Conservation (phyloP, 495 filamentous ascomycete genomes). For the Neurospora sp. region DNA sequence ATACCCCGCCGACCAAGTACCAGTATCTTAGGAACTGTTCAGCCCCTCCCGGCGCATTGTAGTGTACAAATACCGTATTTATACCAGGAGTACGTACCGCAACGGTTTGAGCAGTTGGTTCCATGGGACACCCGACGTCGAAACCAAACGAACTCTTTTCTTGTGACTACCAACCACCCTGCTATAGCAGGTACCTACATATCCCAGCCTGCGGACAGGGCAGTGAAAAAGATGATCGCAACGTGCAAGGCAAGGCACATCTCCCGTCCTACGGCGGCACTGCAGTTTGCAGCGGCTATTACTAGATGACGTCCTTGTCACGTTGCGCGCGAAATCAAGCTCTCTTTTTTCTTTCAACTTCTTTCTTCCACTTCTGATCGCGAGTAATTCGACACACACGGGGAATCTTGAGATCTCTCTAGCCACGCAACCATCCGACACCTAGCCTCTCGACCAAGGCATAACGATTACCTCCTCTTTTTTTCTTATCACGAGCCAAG, state of each 20-base stretch:
- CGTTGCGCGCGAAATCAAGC: neutral
- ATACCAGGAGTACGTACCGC: neutral
- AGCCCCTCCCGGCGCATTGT: neutral
- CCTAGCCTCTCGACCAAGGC: neutral
- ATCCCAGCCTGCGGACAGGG: neutral
- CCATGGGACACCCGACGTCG: neutral
- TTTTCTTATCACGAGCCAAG: neutral
- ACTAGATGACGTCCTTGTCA: slow-evolving; percentile 1
- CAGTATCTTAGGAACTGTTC: neutral
- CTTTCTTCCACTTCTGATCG: neutral
- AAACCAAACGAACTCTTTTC: neutral
- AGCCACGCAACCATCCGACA: neutral
- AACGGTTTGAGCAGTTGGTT: neutral
- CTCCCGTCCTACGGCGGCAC: neutral
- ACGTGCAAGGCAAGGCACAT: neutral
- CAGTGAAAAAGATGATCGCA: neutral
- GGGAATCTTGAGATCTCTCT: neutral
- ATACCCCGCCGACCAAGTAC: neutral
- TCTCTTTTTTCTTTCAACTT: neutral
- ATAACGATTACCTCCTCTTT: neutral
- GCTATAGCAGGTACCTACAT: neutral
- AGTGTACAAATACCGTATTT: neutral
- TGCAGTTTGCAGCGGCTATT: neutral
- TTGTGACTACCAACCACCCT: neutral
- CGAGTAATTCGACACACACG: neutral